phyloP scores from a whole-genome alignment of 139 green algal genomes.

The Deuterostichococcus epilithicus region DNA sequence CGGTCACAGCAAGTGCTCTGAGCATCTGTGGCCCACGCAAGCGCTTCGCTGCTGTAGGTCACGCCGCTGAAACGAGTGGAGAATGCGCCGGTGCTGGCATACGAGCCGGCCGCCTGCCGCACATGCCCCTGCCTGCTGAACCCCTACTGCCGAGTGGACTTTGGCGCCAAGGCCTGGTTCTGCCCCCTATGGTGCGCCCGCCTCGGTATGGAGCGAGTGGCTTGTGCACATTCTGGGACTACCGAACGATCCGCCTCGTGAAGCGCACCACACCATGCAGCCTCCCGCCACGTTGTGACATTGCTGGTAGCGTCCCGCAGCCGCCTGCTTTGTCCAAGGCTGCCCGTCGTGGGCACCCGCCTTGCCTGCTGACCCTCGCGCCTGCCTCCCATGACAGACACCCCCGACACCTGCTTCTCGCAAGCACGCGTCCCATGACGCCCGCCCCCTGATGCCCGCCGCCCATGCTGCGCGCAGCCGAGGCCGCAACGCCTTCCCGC shows the following conservation, averaged over 20 bases:
- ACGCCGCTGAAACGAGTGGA: constrained; percentile 10
- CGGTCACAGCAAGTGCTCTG: not conserved
- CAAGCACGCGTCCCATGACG: too few species aligned
- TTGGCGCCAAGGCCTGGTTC: constrained; percentile 40
- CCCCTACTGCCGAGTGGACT: constrained; percentile 54
- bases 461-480: constrained; percentile 1
- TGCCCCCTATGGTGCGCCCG: constrained; percentile 50
- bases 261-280: too few species aligned
- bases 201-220: not conserved
- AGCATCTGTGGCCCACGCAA: too few species aligned
- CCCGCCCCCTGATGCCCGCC: not conserved
- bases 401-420: not conserved
- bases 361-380: too few species aligned
- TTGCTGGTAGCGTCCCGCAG: too few species aligned
- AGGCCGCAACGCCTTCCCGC: constrained; percentile 45
- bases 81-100: constrained; percentile 16
- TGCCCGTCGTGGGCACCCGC: too few species aligned
- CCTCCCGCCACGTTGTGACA: too few species aligned
- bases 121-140: constrained; percentile 52
- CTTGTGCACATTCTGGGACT: too few species aligned
- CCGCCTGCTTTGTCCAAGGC: too few species aligned
- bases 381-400: not conserved
- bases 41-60: not conserved
- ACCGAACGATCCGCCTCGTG: too few species aligned
- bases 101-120: constrained; percentile 33